Base-by-base conservation (phyloP, 352 stramenopile species). In the Phytophthora aleatoria region DNA sequence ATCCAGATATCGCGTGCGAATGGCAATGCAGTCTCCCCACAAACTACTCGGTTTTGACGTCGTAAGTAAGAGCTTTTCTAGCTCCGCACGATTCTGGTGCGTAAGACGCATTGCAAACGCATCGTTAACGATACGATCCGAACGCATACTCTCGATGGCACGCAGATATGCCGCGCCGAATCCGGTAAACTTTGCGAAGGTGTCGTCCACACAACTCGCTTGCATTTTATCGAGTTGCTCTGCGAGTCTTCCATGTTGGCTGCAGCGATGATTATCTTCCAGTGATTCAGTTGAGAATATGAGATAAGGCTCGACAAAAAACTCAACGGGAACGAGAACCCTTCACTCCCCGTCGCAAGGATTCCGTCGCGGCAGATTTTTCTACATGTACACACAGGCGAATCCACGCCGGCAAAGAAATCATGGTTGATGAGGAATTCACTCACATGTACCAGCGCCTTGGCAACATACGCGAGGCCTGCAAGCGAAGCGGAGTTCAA, bases 1-100 rank as follows among this genome's bases (percentile, higher is more conserved):
- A 20, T 43, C 38, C 38, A 43, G 38, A 20, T 43, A 43, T 4
- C 77, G 65, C 6, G 77, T 77, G 2, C 72, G 72, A 15, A 87
- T 43, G 0, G 75, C 75, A 8, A 83, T 49, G n/a, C 72, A 57
- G 12, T 81, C 50, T 54, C 39, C 27, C 13, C 12, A 24, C 38
- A 20, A 43, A 43, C 7, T 43, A 24, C 38, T 43, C 15, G 15
- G 15, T 43, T 43, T 43, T 8, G 38, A 20, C 12, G 38, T 43
- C 5, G 38, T 43, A 43, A 24, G 35, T 0, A n/a, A 15, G 35
- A 41, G 3, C 28, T 33, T 33, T 15, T 41, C 35, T 15, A 41
- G 35, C 4, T 41, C 35, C 12, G 10, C 12, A 15, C 8, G 35
- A 3, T 41, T 41, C 35, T 41, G 35, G 9, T 13, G 35, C 3